Base-by-base conservation (phyloP, 83 land plant genomes). In the Picea abies region DNA sequence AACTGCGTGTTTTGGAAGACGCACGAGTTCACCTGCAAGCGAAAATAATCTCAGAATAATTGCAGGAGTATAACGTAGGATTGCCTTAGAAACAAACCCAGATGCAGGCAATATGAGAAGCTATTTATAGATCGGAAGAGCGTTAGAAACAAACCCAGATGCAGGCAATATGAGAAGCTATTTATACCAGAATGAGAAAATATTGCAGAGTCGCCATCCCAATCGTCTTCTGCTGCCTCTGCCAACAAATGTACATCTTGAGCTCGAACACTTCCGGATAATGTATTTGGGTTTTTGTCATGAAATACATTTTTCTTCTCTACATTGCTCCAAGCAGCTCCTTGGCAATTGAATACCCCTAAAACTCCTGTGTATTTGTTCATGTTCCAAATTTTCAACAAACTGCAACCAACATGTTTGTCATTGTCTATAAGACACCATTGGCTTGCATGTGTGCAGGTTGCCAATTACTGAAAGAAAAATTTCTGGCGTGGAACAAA, bases 271-370 rank as follows among this genome's bases (percentile, higher is more conserved):
- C 69, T 83, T 81, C 56, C 56, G 3, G 56, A 10, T 52, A 52
- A 52, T 52, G 56, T 56, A 20, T 6, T 58, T 49, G 86, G 89
- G 22, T 9, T 81, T 75, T 37, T 80, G 41, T 87, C 81, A 23
- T 84, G 86, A 71, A 79, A 72, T 47, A 15, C 32, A 14, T 35
- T 32, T 23, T 66, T 66, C 69, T 89, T 89, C 72, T 71, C 83
- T 60, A 80, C 78, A 58, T 86, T 81, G 66, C 89, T 86, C 90
- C 90, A 89, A 14, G 89, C 90, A 35, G 90, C 83, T 6, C 90
- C 90, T 63, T 89, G 90, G 75, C 90, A 89, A 70, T 89, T 89
- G 86, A 89, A 89, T 41, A 77, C 89, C 23, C 86, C 90, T n/a
- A 86, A 22, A 60, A 89, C 84, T 69, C 90, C 90, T 8, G 89